A percentile compares a stretch with the other conserved stretches of the same genome.
phyloP scores from a whole-genome alignment of 257 asterid genomes.

The Solanum virginianum region DNA sequence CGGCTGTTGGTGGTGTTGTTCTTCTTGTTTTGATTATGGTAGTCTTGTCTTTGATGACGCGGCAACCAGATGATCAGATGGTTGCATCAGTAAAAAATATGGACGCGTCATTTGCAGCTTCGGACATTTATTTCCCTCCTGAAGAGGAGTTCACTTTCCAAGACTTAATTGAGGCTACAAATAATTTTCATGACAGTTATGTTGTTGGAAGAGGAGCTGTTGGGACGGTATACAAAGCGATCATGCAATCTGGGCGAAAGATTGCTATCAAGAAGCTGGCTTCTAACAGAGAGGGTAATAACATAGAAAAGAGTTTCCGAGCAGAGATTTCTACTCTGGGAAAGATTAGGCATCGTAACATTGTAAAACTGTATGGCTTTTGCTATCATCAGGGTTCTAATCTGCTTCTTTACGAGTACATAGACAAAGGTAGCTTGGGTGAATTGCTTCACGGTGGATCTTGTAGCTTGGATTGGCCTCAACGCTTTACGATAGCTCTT shows the following conservation, averaged over 20 bases:
- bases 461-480: slow-evolving; percentile 53
- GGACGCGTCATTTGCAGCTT: slow-evolving; percentile 29
- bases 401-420: slow-evolving; percentile 37
- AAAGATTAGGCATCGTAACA: slow-evolving; percentile 36
- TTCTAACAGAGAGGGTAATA: slow-evolving; percentile 67
- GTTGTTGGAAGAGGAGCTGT: slow-evolving; percentile 81
- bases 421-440: slow-evolving; percentile 42
- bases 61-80: slow-evolving; percentile 22
- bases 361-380: slow-evolving; percentile 35
- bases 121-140: slow-evolving; percentile 74
- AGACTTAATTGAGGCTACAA: slow-evolving; percentile 79
- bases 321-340: slow-evolving; percentile 63
- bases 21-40: slow-evolving; percentile 46
- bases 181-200: slow-evolving; percentile 49
- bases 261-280: slow-evolving; percentile 76
- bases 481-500: slow-evolving; percentile 35
- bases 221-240: slow-evolving; percentile 81
- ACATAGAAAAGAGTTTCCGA: slow-evolving; percentile 49
- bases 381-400: slow-evolving; percentile 25
- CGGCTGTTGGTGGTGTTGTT: slow-evolving; percentile 54
- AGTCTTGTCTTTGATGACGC: slow-evolving; percentile 43
- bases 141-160: slow-evolving; percentile 80
- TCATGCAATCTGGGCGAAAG: slow-evolving; percentile 35
- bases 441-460: slow-evolving; percentile 26
- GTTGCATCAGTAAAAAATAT: slow-evolving; percentile 19